These are phyloP conservation scores for Curvularia spicifera DNA, from an alignment of 2,329 filamentous ascomycete genomes.

Conservation along the genomic window DNA sequence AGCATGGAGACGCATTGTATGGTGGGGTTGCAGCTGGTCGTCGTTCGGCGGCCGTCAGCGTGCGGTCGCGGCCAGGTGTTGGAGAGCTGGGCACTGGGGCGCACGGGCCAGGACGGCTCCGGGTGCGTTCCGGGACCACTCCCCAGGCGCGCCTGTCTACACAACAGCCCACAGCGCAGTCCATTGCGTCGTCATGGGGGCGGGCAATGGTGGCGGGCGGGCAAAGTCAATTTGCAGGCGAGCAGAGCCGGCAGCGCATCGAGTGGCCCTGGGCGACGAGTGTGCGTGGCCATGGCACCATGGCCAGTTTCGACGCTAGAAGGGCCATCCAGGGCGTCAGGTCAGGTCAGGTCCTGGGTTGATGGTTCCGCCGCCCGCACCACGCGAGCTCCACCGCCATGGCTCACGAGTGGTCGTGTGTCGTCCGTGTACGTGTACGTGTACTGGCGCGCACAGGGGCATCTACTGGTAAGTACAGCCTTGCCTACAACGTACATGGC, in stretches of 20 bases:
- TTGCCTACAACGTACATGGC: conserved; percentile 2
- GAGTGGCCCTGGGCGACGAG: background rate
- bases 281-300: background rate
- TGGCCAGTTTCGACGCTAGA: conserved; percentile 8
- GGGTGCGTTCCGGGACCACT: background rate
- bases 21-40: conserved; percentile 21
- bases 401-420: background rate
- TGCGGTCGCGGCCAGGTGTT: background rate
- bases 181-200: too few species aligned
- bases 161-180: too few species aligned
- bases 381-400: conserved; percentile 11
- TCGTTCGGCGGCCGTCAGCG: conserved; percentile 6
- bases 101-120: conserved; percentile 11
- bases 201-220: background rate
- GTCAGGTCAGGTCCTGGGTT: background rate
- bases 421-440: background rate
- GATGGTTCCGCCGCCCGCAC: conserved; percentile 8
- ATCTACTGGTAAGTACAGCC: conserved; percentile 1
- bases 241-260: background rate
- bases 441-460: background rate
- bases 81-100: background rate
- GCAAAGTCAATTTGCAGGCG: conserved; percentile 9
- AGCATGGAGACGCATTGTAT: conserved; percentile 49
- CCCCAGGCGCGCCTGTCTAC: too few species aligned
- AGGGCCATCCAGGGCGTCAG: conserved; percentile 1